Conservation (phyloP, 345 rosid genomes). For the Aquilaria sinensis region DNA sequence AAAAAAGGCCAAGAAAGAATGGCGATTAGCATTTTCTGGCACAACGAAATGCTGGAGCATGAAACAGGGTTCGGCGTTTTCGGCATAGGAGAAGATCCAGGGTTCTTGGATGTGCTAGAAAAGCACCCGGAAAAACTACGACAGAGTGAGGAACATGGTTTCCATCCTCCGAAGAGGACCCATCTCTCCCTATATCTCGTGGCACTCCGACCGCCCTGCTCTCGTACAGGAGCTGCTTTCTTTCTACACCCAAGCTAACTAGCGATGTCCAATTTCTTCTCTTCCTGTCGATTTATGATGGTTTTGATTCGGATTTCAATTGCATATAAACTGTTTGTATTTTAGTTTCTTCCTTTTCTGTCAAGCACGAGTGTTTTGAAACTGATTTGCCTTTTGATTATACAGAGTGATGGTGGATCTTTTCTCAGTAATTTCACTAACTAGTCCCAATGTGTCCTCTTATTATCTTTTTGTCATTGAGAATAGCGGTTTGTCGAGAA, state of each 20-base stretch:
- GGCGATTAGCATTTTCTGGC: slow-evolving; percentile 64
- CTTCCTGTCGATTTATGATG: background rate
- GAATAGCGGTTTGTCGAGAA: too few species aligned
- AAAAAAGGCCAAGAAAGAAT: too few species aligned
- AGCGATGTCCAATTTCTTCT: background rate
- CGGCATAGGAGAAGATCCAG: slow-evolving; percentile 59
- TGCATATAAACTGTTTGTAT: too few species aligned
- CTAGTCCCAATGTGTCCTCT: too few species aligned
- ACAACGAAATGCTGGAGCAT: slow-evolving; percentile 77
- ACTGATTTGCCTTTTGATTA: too few species aligned
- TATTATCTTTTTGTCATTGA: too few species aligned
- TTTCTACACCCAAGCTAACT: slow-evolving; percentile 60
- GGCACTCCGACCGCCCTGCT: slow-evolving; percentile 60
- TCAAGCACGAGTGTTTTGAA: too few species aligned
- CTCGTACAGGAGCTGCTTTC: slow-evolving; percentile 48
- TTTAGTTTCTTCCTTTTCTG: too few species aligned
- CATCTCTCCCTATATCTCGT: slow-evolving; percentile 58
- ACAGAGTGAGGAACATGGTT: slow-evolving; percentile 69
- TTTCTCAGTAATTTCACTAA: too few species aligned
- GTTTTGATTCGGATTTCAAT: background rate
- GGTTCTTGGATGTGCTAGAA: slow-evolving; percentile 70
- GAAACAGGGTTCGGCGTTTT: slow-evolving; percentile 62
- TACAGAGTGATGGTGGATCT: too few species aligned
- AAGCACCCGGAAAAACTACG: slow-evolving; percentile 75
- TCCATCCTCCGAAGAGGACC: slow-evolving; percentile 77